Percentiles rank a stretch among this genome's conserved stretches.
These are phyloP conservation scores for Gypsophila paniculata DNA, from an alignment of 179 eudicot species.

Conservation along the genomic window DNA sequence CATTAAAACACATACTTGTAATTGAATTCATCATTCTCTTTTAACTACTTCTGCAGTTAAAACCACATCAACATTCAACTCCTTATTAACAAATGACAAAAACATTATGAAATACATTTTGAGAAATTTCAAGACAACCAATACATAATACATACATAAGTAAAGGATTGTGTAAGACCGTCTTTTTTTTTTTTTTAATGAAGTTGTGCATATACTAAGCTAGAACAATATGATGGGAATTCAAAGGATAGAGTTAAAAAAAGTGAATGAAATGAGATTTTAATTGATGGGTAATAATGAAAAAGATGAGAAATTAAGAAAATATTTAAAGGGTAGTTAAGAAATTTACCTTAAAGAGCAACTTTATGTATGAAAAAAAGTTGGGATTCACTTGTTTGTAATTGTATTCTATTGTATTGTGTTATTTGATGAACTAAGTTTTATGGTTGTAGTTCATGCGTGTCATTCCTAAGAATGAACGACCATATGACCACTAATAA, in stretches of 20 bases:
- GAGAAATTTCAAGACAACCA: background rate
- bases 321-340: constrained; percentile 18
- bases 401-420: background rate
- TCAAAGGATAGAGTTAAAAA: constrained; percentile 1
- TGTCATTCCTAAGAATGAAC: background rate
- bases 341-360: constrained; percentile 17
- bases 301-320: background rate
- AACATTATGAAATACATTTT: background rate
- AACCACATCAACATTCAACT: background rate
- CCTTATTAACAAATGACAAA: background rate
- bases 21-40: background rate
- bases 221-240: constrained; percentile 2
- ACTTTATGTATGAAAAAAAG: background rate
- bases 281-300: background rate
- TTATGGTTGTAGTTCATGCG: too few relatives aligned
- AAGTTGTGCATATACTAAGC: background rate
- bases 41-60: constrained; percentile 17
- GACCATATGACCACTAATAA: too few relatives aligned
- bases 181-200: too few relatives aligned
- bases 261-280: background rate
- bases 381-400: background rate
- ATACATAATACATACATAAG: too few relatives aligned
- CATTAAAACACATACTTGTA: constrained; percentile 52
- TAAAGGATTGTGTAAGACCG: too few relatives aligned
- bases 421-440: background rate